Base-by-base conservation (phyloP, 2,329 filamentous ascomycete genomes). In the Amauroascus niger region DNA sequence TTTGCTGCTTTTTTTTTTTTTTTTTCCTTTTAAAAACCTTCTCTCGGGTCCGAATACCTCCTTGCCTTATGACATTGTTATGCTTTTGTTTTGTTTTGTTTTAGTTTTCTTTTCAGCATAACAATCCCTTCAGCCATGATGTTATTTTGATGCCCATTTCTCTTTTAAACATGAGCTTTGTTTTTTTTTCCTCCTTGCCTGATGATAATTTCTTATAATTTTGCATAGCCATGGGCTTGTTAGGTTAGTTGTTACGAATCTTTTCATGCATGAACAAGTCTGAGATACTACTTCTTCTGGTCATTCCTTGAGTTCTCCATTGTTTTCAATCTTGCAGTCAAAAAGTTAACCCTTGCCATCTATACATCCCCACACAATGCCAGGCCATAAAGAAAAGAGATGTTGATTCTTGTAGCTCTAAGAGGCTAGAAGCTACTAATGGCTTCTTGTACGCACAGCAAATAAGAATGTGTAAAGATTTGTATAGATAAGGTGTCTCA, bases 181-280 rank as follows among this genome's bases (percentile, higher is more conserved):
- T 28, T 30, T 45, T 30, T 30, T 28, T 16, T 14, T 40, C 37
- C 6, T 20, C 37, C 3, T 35, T n/a, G 3, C 33, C 14, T 40
- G 37, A 40, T 13, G 9, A 37, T 4, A 37, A n/a, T 13, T 37
- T 37, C 11, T 32, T 32, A 11, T 11, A 30, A 30, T n/a, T n/a
- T n/a, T n/a, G 47, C 24, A 48, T 48, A 48, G 45, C 45, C 30
- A 35, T 20, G 33, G 47, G 47, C 30, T 41, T 14, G 9, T 49
- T 40, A 35, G 47, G 45, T 48, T 37, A 48, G 45, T 24, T 32
- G n/a, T 32, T 33, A 4, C 35, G 22, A 24, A 37, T 43, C 11
- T 24, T 7, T 3, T 13, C 39, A 43, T 24, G 39, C 20, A 24
- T 43, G 33, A 6, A 35, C 9, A 35, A 4, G 13, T n/a, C n/a